Evolutionary conservation across 2,329 filamentous ascomycete genomes (phyloP).

Genomic region (Aureobasidium sp.): DNA sequence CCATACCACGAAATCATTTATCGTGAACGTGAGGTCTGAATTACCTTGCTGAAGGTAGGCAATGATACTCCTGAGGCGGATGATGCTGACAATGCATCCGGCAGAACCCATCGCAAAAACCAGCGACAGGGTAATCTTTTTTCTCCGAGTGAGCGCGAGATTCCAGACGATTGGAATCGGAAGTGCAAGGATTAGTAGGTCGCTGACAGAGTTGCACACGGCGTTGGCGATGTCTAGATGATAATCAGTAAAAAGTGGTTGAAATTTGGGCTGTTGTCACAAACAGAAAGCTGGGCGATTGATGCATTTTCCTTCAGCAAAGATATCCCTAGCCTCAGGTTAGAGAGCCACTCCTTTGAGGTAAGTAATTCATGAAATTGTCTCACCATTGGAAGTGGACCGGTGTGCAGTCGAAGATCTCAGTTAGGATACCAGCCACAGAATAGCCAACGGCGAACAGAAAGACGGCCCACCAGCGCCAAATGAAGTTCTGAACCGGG

Average conservation of each 20-base stretch:
- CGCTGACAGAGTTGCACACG: conserved; percentile 8
- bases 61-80: conserved; percentile 9
- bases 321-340: neutral
- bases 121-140: conserved; percentile 6
- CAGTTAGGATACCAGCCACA: conserved; percentile 2
- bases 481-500: conserved; percentile 3
- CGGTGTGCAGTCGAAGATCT: conserved; percentile 10
- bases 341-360: neutral
- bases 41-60: conserved; percentile 3
- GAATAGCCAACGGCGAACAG: conserved; percentile 6
- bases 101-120: conserved; percentile 7
- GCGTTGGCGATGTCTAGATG: conserved; percentile 10
- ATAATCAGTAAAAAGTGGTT: neutral
- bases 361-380: no score
- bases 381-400: conserved; percentile 8
- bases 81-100: conserved; percentile 13
- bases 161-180: conserved; percentile 9
- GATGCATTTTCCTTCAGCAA: conserved; percentile 6
- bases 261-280: neutral
- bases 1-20: conserved; percentile 1
- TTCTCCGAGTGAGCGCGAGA: neutral
- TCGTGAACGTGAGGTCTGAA: neutral
- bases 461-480: conserved; percentile 11
- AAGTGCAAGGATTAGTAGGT: conserved; percentile 8
- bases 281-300: conserved; percentile 9